phyloP scores from a whole-genome alignment of 1,139 yeast species.

The Taphrina confusa region DNA sequence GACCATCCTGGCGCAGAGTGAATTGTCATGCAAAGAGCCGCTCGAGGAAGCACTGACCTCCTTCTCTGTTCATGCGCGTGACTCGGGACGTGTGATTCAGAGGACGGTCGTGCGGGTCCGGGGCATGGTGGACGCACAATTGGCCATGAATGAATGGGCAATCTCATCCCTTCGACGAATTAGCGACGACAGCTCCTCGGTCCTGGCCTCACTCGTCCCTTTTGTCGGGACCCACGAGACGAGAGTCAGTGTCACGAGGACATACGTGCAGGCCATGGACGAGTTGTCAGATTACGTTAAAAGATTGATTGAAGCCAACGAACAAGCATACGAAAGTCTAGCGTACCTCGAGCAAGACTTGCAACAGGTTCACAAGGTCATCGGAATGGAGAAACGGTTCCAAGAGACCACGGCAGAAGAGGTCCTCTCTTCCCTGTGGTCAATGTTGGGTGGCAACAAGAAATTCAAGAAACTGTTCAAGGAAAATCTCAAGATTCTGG shows the following conservation, averaged over 20 bases:
- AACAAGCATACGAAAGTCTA: constrained; percentile 14
- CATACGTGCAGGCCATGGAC: constrained; percentile 31
- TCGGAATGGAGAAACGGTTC: constrained; percentile 25
- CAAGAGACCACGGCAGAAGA: constrained; percentile 13
- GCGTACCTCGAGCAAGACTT: constrained; percentile 21
- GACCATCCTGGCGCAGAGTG: constrained; percentile 14
- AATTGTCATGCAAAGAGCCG: constrained; percentile 18
- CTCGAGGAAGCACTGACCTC: constrained; percentile 27
- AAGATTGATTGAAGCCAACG: constrained; percentile 16
- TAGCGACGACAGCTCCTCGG: not conserved
- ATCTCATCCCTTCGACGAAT: constrained; percentile 15
- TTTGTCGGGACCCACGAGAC: constrained; percentile 12
- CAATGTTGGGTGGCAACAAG: constrained; percentile 23
- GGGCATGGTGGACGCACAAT: constrained; percentile 22
- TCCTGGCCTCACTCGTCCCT: constrained; percentile 19
- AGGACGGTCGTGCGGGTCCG: constrained; percentile 25
- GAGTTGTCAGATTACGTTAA: constrained; percentile 9
- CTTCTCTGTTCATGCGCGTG: constrained; percentile 24
- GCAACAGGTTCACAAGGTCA: constrained; percentile 13
- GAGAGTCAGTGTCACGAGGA: constrained; percentile 14
- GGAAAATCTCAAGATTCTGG: constrained; percentile 13
- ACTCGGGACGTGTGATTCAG: constrained; percentile 22
- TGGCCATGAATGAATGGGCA: constrained; percentile 33
- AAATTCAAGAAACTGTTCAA: constrained; percentile 5
- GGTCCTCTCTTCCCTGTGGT: constrained; percentile 24